Conservation (phyloP, 495 filamentous ascomycete genomes). For the Hypoxylon fuscum region DNA sequence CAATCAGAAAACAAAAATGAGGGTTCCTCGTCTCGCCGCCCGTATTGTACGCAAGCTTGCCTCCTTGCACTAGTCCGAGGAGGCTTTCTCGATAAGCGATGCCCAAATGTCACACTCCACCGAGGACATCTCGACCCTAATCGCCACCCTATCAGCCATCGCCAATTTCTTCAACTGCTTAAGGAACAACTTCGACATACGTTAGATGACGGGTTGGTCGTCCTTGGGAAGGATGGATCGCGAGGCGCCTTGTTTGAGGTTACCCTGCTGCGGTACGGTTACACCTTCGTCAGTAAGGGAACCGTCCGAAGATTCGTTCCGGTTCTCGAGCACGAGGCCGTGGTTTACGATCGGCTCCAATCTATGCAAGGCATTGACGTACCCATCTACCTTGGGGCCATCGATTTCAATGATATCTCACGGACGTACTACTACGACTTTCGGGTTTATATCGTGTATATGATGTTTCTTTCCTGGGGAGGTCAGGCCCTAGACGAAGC, state of each 20-base stretch:
- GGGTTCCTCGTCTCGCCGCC: background rate
- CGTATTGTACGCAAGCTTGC: slow-evolving; percentile 59
- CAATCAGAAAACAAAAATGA: background rate
- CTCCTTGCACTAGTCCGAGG: slow-evolving; percentile 54
- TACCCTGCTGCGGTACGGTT: slow-evolving; percentile 50
- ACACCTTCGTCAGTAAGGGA: slow-evolving; percentile 60
- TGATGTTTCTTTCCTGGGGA: slow-evolving; percentile 58
- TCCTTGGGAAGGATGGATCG: slow-evolving; percentile 29
- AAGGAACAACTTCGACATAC: slow-evolving; percentile 28
- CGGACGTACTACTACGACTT: slow-evolving; percentile 49
- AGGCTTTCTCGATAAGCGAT: slow-evolving; percentile 47
- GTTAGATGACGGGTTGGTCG: slow-evolving; percentile 35
- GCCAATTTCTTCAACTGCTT: slow-evolving; percentile 26
- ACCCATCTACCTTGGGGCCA: slow-evolving; percentile 54
- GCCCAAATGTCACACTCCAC: slow-evolving; percentile 55
- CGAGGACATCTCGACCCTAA: slow-evolving; percentile 1
- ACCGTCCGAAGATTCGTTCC: slow-evolving; percentile 46
- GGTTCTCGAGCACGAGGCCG: slow-evolving; percentile 52
- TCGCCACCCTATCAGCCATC: slow-evolving; percentile 25
- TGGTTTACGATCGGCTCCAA: slow-evolving; percentile 49
- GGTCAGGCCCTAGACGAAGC: background rate
- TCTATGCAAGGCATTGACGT: slow-evolving; percentile 50
- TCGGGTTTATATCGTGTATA: slow-evolving; percentile 53
- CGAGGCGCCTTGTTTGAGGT: slow-evolving; percentile 54
- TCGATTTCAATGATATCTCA: slow-evolving; percentile 46